Evolutionary conservation across 2,329 filamentous ascomycete species (phyloP).

Genomic region (Aspergillus sp.): DNA sequence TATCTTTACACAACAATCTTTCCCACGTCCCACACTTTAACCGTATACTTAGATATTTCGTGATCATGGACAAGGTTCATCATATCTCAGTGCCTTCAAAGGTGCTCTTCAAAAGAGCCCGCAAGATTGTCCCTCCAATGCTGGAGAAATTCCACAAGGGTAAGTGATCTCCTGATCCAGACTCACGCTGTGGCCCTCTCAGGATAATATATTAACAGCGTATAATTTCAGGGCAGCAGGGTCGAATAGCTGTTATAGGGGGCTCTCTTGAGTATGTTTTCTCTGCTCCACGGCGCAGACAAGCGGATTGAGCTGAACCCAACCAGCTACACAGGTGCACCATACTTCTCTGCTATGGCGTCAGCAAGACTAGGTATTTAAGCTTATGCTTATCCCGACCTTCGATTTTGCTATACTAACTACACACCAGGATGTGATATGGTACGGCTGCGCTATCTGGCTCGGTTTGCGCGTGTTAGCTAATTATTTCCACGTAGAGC

Average conservation of each 20-base stretch:
- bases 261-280: slow-evolving; percentile 74
- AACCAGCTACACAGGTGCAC: slow-evolving; percentile 80
- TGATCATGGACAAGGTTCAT: slow-evolving; percentile 32
- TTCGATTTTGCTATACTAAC: slow-evolving; percentile 12
- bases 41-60: not conserved
- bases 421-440: slow-evolving; percentile 65
- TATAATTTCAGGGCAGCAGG: slow-evolving; percentile 70
- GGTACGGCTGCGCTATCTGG: slow-evolving; percentile 52
- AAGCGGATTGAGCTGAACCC: slow-evolving; percentile 9
- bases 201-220: not conserved
- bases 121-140: slow-evolving; percentile 91
- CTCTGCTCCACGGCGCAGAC: not conserved
- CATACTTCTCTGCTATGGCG: slow-evolving; percentile 97
- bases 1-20: not conserved
- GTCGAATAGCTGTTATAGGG: slow-evolving; percentile 88
- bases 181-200: not conserved
- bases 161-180: slow-evolving; percentile 35
- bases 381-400: not conserved
- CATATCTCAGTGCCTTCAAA: slow-evolving; percentile 67
- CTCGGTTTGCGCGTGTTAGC: not conserved
- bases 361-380: slow-evolving; percentile 71
- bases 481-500: slow-evolving; percentile 42
- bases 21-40: not conserved
- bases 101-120: slow-evolving; percentile 75
- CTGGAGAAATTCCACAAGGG: slow-evolving; percentile 96